These are phyloP conservation scores for Boletales sp. DNA, from an alignment of 768 basidiomycete species.

Conservation along the genomic window DNA sequence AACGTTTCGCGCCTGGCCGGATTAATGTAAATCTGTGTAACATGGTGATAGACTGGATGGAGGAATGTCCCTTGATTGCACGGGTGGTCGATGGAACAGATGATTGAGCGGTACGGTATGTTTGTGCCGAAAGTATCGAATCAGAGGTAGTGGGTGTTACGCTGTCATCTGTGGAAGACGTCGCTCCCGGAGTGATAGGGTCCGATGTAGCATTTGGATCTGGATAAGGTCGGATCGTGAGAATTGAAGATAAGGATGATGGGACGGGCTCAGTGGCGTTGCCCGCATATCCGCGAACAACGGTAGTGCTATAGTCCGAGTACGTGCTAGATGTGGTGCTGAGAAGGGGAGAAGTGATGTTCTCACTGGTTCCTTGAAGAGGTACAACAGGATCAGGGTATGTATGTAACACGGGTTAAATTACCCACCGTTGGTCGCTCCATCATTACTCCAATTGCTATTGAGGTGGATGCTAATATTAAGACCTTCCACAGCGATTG, in stretches of 20 bases:
- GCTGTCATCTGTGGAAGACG: constrained; percentile 24
- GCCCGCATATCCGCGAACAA: constrained; percentile 49
- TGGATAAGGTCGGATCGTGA: constrained; percentile 61
- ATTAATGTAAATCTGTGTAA: constrained; percentile 86
- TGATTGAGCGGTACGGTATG: constrained; percentile 61
- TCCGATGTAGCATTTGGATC: constrained; percentile 46
- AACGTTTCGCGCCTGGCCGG: constrained; percentile 69
- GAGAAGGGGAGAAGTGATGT: constrained; percentile 56
- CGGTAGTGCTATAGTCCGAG: constrained; percentile 69
- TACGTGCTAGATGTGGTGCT: constrained; percentile 40
- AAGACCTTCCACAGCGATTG: constrained; percentile 55
- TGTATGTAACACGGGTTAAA: constrained; percentile 2
- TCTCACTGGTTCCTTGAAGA: constrained; percentile 32
- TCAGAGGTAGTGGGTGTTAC: constrained; percentile 40
- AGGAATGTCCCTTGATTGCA: constrained; percentile 78
- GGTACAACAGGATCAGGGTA: constrained; percentile 12
- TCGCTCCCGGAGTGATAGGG: constrained; percentile 37
- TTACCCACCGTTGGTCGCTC: constrained; percentile 33
- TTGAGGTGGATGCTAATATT: constrained; percentile 46
- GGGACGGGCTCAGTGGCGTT: constrained; percentile 39
- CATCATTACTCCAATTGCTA: constrained; percentile 40
- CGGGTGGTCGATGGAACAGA: constrained; percentile 50
- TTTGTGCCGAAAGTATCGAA: constrained; percentile 53
- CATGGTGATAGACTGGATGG: constrained; percentile 52
- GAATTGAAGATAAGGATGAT: constrained; percentile 65